A percentile compares a stretch with the other conserved stretches of the same genome.
These are phyloP conservation scores for Penicillium riverlandense DNA, from an alignment of 495 filamentous ascomycete genomes.

Conservation along the genomic window DNA sequence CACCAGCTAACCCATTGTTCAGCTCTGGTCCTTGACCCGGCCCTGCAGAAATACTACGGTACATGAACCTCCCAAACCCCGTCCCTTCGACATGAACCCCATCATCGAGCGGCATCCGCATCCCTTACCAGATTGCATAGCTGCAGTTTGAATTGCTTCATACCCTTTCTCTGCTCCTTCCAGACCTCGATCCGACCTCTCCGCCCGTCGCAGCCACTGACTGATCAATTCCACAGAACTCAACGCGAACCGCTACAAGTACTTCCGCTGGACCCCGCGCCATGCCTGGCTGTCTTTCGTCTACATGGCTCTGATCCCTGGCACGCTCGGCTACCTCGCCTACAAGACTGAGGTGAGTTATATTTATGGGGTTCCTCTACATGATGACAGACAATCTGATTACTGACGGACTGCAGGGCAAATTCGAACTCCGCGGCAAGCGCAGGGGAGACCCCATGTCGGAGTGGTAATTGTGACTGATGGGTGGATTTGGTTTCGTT, in stretches of 20 bases:
- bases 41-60: conserved; percentile 69
- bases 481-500: background rate
- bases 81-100: background rate
- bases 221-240: conserved; percentile 52
- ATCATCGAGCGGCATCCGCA: background rate
- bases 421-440: conserved; percentile 82
- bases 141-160: no score
- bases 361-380: background rate
- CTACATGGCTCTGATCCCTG: conserved; percentile 66
- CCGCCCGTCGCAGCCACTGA: conserved; percentile 11
- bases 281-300: conserved; percentile 72
- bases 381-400: no score
- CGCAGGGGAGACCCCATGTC: conserved; percentile 68
- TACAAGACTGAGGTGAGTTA: conserved; percentile 75
- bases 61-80: conserved; percentile 20
- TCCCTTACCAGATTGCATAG: background rate
- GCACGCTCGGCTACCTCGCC: conserved; percentile 57
- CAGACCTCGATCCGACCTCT: background rate
- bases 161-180: no score
- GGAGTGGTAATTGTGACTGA: conserved; percentile 52
- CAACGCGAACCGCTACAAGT: conserved; percentile 79
- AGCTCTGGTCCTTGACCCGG: conserved; percentile 68
- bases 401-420: conserved; percentile 53
- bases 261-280: conserved; percentile 85
- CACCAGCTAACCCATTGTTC: conserved; percentile 7